Conservation (phyloP, 2,329 filamentous ascomycete species). For the Sporothrix brasiliensis region DNA sequence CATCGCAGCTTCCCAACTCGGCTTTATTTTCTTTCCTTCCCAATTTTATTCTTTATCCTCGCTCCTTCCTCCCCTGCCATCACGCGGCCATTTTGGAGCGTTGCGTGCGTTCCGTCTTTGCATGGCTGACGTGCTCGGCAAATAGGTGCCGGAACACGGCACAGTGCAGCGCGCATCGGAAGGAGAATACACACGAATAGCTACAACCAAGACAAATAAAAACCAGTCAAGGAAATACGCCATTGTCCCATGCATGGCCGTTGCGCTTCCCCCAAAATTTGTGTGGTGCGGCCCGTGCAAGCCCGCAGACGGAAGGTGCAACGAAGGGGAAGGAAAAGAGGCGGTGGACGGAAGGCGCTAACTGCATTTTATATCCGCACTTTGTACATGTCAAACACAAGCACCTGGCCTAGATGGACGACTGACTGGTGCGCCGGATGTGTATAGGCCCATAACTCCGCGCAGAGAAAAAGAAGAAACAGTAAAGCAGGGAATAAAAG, state of each 20-base stretch:
- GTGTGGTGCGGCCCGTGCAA: conserved; percentile 6
- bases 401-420: not conserved
- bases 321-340: not conserved
- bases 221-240: not conserved
- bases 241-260: not conserved
- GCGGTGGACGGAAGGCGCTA: not conserved
- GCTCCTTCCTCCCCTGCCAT: not conserved
- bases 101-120: not conserved
- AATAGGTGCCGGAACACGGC: conserved; percentile 21
- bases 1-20: conserved; percentile 7
- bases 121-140: conserved; percentile 21
- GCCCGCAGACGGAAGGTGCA: conserved; percentile 16
- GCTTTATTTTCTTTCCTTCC: not conserved
- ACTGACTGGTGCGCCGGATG: conserved; percentile 11
- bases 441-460: conserved; percentile 13
- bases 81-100: not conserved
- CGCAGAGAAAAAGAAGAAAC: not conserved
- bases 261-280: too few species aligned
- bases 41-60: not conserved
- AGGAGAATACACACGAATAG: not conserved
- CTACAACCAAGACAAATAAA: not conserved
- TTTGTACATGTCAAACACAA: not conserved
- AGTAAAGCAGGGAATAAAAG: not conserved
- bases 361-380: conserved; percentile 4
- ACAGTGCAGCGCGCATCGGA: not conserved